A percentile compares a stretch with the other conserved stretches of the same genome.
phyloP scores from a whole-genome alignment of 768 basidiomycete genomes.

The Astraeus odoratus region DNA sequence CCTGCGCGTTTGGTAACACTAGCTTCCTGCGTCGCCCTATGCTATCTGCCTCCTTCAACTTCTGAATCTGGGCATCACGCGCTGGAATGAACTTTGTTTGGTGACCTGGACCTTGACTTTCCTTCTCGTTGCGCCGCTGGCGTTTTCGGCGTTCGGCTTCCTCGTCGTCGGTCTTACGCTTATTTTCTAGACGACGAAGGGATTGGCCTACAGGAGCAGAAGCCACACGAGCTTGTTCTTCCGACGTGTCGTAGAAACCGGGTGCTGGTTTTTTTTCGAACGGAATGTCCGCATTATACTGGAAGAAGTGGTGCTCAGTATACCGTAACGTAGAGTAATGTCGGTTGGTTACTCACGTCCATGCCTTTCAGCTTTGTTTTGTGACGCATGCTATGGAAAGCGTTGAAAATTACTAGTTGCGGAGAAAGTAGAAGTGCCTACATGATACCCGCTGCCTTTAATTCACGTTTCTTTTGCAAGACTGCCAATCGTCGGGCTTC shows the following conservation, averaged over 20 bases:
- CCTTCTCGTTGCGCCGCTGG: slow-evolving; percentile 65
- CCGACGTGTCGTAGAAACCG: slow-evolving; percentile 95
- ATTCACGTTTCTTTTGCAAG: slow-evolving; percentile 93
- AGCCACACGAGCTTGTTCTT: slow-evolving; percentile 82
- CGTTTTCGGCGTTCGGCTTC: slow-evolving; percentile 91
- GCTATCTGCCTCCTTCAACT: slow-evolving; percentile 94
- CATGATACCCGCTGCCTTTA: slow-evolving; percentile 98
- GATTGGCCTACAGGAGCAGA: slow-evolving; percentile 90
- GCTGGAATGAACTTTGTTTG: slow-evolving; percentile 97
- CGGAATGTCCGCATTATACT: slow-evolving; percentile 98
- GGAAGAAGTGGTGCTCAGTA: slow-evolving; percentile 2
- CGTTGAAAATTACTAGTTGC: not conserved
- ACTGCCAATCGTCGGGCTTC: slow-evolving; percentile 93
- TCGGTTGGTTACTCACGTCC: slow-evolving; percentile 58
- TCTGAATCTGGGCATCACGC: slow-evolving; percentile 95
- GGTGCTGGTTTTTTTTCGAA: slow-evolving; percentile 95
- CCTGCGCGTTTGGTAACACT: slow-evolving; percentile 81
- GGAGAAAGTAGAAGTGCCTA: slow-evolving; percentile 26
- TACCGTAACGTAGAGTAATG: not conserved
- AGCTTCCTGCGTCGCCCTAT: slow-evolving; percentile 85
- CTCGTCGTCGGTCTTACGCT: slow-evolving; percentile 89
- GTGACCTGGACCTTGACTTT: slow-evolving; percentile 51
- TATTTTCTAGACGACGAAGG: slow-evolving; percentile 88
- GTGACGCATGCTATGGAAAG: slow-evolving; percentile 64
- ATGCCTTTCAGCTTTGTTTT: slow-evolving; percentile 96